Conservation (phyloP, 1,139 yeast genomes). For the Diutina pseudorugosa region DNA sequence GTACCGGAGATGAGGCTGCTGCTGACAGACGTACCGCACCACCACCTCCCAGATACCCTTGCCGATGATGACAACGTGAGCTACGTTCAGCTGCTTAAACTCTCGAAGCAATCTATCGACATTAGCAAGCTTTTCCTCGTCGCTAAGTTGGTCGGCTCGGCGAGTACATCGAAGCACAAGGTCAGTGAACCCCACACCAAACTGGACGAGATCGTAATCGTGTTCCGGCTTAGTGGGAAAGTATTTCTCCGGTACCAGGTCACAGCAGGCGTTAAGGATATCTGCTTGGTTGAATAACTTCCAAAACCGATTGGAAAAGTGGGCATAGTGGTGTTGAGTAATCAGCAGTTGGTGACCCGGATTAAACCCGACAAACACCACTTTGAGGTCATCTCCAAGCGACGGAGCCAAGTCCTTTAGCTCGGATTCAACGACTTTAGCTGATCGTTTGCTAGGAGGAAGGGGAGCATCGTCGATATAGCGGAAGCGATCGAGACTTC, state of each 20-base stretch:
- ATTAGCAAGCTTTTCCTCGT: conserved; percentile 40
- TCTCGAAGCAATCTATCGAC: conserved; percentile 42
- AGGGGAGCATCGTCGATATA: neutral
- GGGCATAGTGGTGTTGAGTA: conserved; percentile 66
- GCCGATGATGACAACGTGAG: conserved; percentile 49
- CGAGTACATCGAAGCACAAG: conserved; percentile 54
- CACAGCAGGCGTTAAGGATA: conserved; percentile 19
- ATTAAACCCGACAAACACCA: conserved; percentile 62
- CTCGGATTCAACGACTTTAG: neutral
- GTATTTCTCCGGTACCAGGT: neutral
- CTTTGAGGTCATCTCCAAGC: conserved; percentile 17
- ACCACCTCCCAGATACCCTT: conserved; percentile 71
- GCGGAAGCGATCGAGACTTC: neutral
- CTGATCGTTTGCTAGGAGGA: neutral
- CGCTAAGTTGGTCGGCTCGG: conserved; percentile 42
- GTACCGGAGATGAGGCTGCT: conserved; percentile 5
- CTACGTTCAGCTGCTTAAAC: conserved; percentile 25
- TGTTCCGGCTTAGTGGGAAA: conserved; percentile 12
- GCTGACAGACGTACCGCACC: conserved; percentile 15
- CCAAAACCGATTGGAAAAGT: conserved; percentile 62
- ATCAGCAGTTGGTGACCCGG: conserved; percentile 60
- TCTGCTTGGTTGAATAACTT: conserved; percentile 44
- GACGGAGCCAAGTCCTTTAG: conserved; percentile 23
- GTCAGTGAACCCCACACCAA: conserved; percentile 60
- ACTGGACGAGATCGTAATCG: conserved; percentile 34